Percentiles rank a stretch among this genome's conserved stretches.
These are phyloP conservation scores for Trichoderma koningii DNA, from an alignment of 2,329 filamentous ascomycete species.

Conservation along the genomic window DNA sequence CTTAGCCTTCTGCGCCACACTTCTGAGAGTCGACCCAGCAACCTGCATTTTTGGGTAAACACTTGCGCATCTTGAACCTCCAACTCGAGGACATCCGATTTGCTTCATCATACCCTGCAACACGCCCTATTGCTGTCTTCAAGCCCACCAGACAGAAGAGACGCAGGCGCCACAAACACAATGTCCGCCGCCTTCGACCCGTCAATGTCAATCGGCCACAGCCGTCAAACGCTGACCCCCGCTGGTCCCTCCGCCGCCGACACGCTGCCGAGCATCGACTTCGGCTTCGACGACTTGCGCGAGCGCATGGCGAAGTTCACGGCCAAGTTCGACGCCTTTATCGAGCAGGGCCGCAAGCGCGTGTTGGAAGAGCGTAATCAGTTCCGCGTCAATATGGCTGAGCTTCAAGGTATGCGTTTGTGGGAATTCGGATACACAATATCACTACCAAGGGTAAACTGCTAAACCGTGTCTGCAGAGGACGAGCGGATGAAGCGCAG, in stretches of 20 bases:
- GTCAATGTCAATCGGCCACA: conserved; percentile 63
- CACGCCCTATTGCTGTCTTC: not conserved
- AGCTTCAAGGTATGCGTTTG: conserved; percentile 74
- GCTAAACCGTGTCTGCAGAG: conserved; percentile 56
- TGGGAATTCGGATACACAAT: not conserved
- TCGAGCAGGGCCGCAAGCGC: conserved; percentile 84
- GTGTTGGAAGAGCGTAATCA: conserved; percentile 92
- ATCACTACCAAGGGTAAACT: conserved; percentile 1
- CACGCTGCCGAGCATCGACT: conserved; percentile 84
- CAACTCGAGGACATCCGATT: not conserved
- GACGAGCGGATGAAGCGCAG: conserved; percentile 87
- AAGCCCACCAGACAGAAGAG: not conserved
- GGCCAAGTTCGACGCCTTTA: conserved; percentile 86
- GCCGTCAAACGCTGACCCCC: conserved; percentile 58
- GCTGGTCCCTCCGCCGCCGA: conserved; percentile 70
- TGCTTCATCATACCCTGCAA: not conserved
- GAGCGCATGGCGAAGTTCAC: conserved; percentile 95
- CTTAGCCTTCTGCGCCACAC: conserved; percentile 17
- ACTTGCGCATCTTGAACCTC: not conserved
- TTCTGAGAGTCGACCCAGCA: conserved; percentile 32
- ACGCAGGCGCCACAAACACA: conserved; percentile 19
- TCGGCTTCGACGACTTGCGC: conserved; percentile 93
- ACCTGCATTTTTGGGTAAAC: conserved; percentile 29
- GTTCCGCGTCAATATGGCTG: conserved; percentile 86
- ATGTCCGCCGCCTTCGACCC: conserved; percentile 68